phyloP scores from a whole-genome alignment of 2,329 filamentous ascomycete species.

The Arthrobotrys sinensis region DNA sequence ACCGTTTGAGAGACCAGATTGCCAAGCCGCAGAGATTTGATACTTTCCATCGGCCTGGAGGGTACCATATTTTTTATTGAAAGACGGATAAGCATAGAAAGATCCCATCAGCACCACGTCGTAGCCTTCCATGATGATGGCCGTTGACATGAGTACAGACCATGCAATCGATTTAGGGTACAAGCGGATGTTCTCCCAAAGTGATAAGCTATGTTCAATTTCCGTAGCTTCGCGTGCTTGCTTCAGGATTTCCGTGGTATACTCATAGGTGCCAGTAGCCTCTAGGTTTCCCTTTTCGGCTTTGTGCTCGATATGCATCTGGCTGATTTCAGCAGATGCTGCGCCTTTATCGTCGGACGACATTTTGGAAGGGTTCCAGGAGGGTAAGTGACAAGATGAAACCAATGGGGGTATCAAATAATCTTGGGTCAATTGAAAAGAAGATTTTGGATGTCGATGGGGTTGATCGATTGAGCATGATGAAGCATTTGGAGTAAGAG shows the following conservation, averaged over 20 bases:
- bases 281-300: not conserved
- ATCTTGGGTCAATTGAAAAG: too few relatives aligned
- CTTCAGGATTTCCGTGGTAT: not conserved
- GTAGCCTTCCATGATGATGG: constrained; percentile 72
- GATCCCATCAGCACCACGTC: constrained; percentile 71
- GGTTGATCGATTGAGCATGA: too few relatives aligned
- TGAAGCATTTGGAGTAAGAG: too few relatives aligned
- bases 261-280: not conserved
- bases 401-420: too few relatives aligned
- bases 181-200: constrained; percentile 81
- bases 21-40: constrained; percentile 73
- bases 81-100: constrained; percentile 70
- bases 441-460: too few relatives aligned
- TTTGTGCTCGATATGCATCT: not conserved
- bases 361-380: not conserved
- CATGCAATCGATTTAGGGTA: constrained; percentile 70
- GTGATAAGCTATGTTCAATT: constrained; percentile 77
- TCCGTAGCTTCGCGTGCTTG: constrained; percentile 24
- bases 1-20: constrained; percentile 73
- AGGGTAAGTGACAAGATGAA: not conserved
- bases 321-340: not conserved
- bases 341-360: not conserved
- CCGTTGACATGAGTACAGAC: constrained; percentile 69
- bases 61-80: constrained; percentile 70
- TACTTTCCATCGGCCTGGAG: constrained; percentile 68